Conservation (phyloP, 108 stramenopile species). For the Fistulifera solaris region DNA sequence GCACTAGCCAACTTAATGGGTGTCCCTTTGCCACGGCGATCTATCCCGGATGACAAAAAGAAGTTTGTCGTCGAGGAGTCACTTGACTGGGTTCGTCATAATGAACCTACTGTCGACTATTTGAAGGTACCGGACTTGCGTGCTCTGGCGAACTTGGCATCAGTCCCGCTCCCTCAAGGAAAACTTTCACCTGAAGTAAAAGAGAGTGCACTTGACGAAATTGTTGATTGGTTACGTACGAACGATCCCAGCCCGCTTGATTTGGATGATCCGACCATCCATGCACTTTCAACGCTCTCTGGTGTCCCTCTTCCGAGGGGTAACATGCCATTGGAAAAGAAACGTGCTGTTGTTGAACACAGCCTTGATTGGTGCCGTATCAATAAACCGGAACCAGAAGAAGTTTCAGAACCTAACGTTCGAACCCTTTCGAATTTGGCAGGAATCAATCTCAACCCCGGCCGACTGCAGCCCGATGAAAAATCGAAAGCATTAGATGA, state of each 20-base stretch:
- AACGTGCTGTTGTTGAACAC: neutral
- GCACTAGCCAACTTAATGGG: slow-evolving; percentile 1
- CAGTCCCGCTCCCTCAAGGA: neutral
- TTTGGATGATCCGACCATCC: slow-evolving; percentile 5
- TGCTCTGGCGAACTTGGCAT: slow-evolving; percentile 1
- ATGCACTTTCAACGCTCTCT: slow-evolving; percentile 4
- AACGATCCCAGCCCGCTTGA: neutral
- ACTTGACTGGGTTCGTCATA: slow-evolving; percentile 7
- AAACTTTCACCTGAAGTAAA: slow-evolving; percentile 9
- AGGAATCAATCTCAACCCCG: slow-evolving; percentile 8
- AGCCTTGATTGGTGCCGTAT: slow-evolving; percentile 23
- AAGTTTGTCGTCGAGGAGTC: neutral
- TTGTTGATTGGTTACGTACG: slow-evolving; percentile 8
- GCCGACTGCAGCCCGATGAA: neutral
- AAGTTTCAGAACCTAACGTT: neutral
- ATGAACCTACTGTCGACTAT: neutral
- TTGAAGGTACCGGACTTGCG: slow-evolving; percentile 4
- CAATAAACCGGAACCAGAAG: slow-evolving; percentile 2
- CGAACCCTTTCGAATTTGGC: slow-evolving; percentile 8
- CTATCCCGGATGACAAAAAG: slow-evolving; percentile 11
- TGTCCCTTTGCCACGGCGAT: neutral
- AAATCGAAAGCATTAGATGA: slow-evolving; percentile 17
- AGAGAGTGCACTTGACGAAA: slow-evolving; percentile 1
- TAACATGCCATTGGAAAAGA: neutral
- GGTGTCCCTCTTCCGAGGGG: neutral